Base-by-base conservation (phyloP, 169 alveolate species). In the Cryptosporidium viatorum region DNA sequence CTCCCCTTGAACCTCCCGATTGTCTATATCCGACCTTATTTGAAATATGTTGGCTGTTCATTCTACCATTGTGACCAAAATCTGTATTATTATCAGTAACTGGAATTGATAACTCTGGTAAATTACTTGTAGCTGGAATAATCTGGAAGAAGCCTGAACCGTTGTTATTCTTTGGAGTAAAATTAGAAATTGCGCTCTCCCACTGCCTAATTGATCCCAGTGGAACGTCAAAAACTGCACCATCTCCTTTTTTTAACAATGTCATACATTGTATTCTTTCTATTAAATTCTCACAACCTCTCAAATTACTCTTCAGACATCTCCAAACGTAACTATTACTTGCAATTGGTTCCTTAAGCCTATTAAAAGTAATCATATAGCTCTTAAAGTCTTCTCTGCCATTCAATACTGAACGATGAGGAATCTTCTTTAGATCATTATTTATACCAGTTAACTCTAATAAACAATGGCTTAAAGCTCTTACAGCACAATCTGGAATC, bases 351-450 rank as follows among this genome's bases (percentile, higher is more conserved):
- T 80, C 89, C 16, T 39, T 80, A 29, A 80, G 67, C 39, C 39
- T 80, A 26, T 43, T 80, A 65, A 80, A 80, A 12, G 73, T 80
- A 18, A 91, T 39, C 60, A 51, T 41, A 84, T 65, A 91, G 31
- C 92, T 91, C 70, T 70, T 84, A 60, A 84, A 91, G 35, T 84
- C 93, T 31, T 84, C 92, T 29, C 93, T 84, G 2, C 93, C 93
- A 65, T 74, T 91, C 68, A 91, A 55, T 12, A 70, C 85, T 3
- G 93, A 91, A 26, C 91, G 91, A 39, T 80, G 55, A 18, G 84
- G 65, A 29, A 55, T 58, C 68, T 67, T 41, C 21, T 70, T 70
- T n/a, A 55, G 31, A n/a, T 39, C 86, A 43, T 58, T 74, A 51
- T 70, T 85, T 51, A 69, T 43, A 37, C 92, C 92, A 0, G 85